Base-by-base conservation (phyloP, 257 asterid species). In the Solanum commersonii region DNA sequence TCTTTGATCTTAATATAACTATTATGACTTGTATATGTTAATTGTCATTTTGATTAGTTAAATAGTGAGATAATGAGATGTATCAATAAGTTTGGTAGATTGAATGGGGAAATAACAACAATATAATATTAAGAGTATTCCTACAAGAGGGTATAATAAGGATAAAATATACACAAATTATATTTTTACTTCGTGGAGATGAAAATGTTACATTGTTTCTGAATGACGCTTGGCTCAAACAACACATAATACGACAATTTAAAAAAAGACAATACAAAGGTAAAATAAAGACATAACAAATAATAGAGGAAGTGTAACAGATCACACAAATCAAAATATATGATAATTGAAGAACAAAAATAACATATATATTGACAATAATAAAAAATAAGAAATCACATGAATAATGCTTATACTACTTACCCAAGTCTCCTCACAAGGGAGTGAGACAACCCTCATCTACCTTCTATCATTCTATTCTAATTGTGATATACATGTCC, bases 81-180 rank as follows among this genome's bases (percentile, higher is more conserved):
- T 12, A 11, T 12, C 20, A 12, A 67, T 25, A 67, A 1, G 35
- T 5, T 13, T 67, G 18, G 1, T 25, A 67, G 34, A 63, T 67
- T 67, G 35, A 13, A 25, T 12, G 2, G 1, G 16, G 15, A 12
- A 11, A 5, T 12, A n/a, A n/a, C 18, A 65, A 11, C 7, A 65
- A n/a, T 25, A 65, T n/a, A n/a, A n/a, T 65, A n/a, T n/a, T 65
- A 11, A n/a, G 3, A 10, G 8, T n/a, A n/a, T 65, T 65, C 31
- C 13, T 1, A 65, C 16, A 2, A 65, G 16, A n/a, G 31, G 2
- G 72, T 1, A 1, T 65, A 2, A 5, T 0, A 11, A 65, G 4
- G 8, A 65, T n/a, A 65, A 65, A n/a, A n/a, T n/a, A 0, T 12
- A n/a, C 3, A 2, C 8, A n/a, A 63, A 63, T 0, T 2, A 0